Conservation (phyloP, 805 yeast genomes). For the Wickerhamomyces strasburgensis region DNA sequence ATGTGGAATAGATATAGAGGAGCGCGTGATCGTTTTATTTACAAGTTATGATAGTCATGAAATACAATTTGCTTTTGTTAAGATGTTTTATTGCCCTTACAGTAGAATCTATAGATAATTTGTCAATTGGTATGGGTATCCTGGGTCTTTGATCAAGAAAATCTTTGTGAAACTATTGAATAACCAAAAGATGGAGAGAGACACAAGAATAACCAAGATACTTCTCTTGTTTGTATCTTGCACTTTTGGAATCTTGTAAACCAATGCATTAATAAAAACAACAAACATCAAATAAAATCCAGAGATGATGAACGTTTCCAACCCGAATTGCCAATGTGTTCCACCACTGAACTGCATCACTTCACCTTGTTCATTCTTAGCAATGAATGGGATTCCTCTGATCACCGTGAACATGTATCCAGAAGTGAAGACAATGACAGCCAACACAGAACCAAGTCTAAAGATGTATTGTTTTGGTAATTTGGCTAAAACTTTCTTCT, state of each 20-base stretch:
- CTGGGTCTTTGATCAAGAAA: constrained; percentile 16
- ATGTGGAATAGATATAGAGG: constrained; percentile 11
- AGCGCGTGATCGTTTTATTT: neutral
- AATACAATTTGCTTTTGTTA: too few relatives aligned
- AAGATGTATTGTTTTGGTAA: constrained; percentile 25
- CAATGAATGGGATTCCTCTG: constrained; percentile 58
- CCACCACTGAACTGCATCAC: constrained; percentile 62
- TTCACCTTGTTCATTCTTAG: constrained; percentile 44
- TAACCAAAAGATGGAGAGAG: constrained; percentile 16
- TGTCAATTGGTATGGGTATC: constrained; percentile 18
- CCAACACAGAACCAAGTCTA: constrained; percentile 31
- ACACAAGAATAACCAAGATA: constrained; percentile 5
- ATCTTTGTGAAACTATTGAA: constrained; percentile 18
- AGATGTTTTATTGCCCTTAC: neutral
- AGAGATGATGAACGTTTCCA: constrained; percentile 54
- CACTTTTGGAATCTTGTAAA: constrained; percentile 31
- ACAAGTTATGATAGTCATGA: neutral
- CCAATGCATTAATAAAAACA: constrained; percentile 34
- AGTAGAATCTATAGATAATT: constrained; percentile 1
- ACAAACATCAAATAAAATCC: constrained; percentile 46
- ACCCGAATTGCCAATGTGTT: constrained; percentile 62
- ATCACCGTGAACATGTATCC: constrained; percentile 65
- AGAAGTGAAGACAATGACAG: constrained; percentile 43
- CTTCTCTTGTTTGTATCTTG: constrained; percentile 11
- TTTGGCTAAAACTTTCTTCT: constrained; percentile 38